Conservation (phyloP, 768 basidiomycete genomes). For the Austroboletus eburneus region DNA sequence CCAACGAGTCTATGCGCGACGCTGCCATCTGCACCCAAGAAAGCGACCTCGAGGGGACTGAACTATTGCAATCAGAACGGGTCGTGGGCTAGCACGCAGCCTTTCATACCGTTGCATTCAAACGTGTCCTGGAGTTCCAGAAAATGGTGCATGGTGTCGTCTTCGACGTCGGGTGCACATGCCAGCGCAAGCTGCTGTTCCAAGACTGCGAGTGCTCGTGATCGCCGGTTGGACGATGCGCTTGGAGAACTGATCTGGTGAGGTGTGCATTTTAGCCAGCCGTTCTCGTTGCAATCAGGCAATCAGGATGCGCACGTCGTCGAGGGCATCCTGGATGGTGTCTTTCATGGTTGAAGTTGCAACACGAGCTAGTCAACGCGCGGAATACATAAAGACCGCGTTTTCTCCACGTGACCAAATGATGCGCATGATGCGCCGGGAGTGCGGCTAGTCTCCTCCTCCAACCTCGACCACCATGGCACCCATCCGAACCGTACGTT, state of each 20-base stretch:
- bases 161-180: slow-evolving; percentile 40
- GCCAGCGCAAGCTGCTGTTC: slow-evolving; percentile 52
- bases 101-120: slow-evolving; percentile 70
- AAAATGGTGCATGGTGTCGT: slow-evolving; percentile 50
- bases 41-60: slow-evolving; percentile 67
- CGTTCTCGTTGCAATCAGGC: not conserved
- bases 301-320: slow-evolving; percentile 49
- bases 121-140: slow-evolving; percentile 71
- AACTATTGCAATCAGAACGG: slow-evolving; percentile 6
- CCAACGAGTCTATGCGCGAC: slow-evolving; percentile 45
- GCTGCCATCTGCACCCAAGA: slow-evolving; percentile 56
- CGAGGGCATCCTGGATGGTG: slow-evolving; percentile 57
- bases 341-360: slow-evolving; percentile 35
- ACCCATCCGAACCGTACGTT: slow-evolving; percentile 53
- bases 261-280: slow-evolving; percentile 9
- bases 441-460: not conserved
- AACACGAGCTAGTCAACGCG: not conserved
- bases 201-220: slow-evolving; percentile 50
- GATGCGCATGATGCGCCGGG: slow-evolving; percentile 12
- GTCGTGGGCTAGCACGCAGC: not conserved
- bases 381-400: slow-evolving; percentile 12
- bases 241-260: slow-evolving; percentile 63
- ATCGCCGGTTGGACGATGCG: slow-evolving; percentile 47
- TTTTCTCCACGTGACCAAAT: slow-evolving; percentile 30
- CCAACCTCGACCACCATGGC: slow-evolving; percentile 40